A percentile compares a stretch with the other conserved stretches of the same genome.
These are phyloP conservation scores for Lathyrus tuberosus DNA, from an alignment of 306 rosid species.

Conservation along the genomic window DNA sequence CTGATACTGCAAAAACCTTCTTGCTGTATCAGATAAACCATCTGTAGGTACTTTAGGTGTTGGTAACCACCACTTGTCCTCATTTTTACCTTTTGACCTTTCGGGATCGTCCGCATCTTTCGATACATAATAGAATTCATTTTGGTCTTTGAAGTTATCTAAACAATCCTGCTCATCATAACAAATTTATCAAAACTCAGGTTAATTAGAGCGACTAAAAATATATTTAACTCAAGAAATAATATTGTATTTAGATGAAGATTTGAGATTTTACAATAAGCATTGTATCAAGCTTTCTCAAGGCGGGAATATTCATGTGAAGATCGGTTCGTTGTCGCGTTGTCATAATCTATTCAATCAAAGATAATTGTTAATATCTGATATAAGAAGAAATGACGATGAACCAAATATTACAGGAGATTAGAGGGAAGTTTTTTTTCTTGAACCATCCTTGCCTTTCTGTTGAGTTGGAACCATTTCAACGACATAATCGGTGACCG, in stretches of 20 bases:
- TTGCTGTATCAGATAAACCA: conserved; percentile 78
- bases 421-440: background rate
- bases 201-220: background rate
- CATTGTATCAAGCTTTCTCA: conserved; percentile 89
- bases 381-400: background rate
- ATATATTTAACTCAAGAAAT: background rate
- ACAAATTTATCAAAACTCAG: background rate
- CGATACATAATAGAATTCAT: conserved; percentile 75
- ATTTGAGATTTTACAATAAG: conserved; percentile 64
- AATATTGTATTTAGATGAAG: conserved; percentile 19
- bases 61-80: conserved; percentile 98
- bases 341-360: conserved; percentile 77
- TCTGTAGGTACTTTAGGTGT: conserved; percentile 75
- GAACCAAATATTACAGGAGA: background rate
- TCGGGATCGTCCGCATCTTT: conserved; percentile 67
- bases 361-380: conserved; percentile 24
- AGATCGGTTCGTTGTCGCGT: conserved; percentile 93
- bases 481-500: conserved; percentile 78
- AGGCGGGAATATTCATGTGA: conserved; percentile 94
- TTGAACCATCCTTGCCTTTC: conserved; percentile 72
- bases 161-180: conserved; percentile 72
- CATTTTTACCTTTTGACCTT: conserved; percentile 55
- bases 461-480: conserved; percentile 94
- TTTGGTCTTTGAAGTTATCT: conserved; percentile 75
- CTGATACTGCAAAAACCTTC: conserved; percentile 90